Conservation (phyloP, 2,329 filamentous ascomycete genomes). For the Coniochaeta prunicola region DNA sequence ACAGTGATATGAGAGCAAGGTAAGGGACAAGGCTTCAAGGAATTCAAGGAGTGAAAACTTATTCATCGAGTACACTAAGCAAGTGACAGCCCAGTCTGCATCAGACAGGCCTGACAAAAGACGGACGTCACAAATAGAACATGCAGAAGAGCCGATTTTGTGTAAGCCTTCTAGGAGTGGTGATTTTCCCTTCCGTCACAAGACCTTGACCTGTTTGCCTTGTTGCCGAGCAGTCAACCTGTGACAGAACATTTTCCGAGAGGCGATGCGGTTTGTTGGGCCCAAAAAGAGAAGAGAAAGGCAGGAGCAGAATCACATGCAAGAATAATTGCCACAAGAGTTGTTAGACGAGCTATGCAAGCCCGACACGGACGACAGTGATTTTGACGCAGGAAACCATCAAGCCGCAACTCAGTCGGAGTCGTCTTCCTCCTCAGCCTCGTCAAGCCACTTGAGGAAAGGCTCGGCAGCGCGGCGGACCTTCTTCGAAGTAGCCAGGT, state of each 20-base stretch:
- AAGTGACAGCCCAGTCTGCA: background rate
- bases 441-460: constrained; percentile 90
- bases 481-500: constrained; percentile 83
- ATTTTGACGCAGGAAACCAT: background rate
- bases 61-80: background rate
- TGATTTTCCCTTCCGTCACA: background rate
- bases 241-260: background rate
- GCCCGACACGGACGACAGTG: background rate
- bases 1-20: no score
- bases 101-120: background rate
- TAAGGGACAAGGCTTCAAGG: no score
- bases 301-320: background rate
- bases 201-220: background rate
- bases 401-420: constrained; percentile 32
- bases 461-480: constrained; percentile 90
- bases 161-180: background rate
- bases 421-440: constrained; percentile 68
- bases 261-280: background rate
- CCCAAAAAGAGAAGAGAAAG: background rate
- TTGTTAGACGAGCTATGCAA: background rate
- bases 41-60: background rate
- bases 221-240: background rate
- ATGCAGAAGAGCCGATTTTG: background rate
- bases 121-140: background rate
- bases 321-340: background rate